Conservation (phyloP, 805 yeast genomes). For the Schwanniomyces occidentalis region DNA sequence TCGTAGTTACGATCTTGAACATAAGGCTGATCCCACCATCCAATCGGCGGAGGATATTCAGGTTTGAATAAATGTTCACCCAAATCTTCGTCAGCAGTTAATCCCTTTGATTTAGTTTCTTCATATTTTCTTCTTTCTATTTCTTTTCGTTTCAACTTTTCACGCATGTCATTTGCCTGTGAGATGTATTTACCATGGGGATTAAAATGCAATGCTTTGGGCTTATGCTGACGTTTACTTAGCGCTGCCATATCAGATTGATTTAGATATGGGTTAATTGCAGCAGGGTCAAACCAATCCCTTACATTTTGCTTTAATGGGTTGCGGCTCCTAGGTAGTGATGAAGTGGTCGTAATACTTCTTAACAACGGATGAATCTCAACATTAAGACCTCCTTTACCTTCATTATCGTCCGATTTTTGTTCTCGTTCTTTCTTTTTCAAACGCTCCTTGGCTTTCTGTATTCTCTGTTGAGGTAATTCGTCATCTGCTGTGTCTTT, state of each 20-base stretch:
- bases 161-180: slow-evolving; percentile 53
- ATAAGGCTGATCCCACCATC: slow-evolving; percentile 87
- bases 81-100: slow-evolving; percentile 49
- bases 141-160: slow-evolving; percentile 33
- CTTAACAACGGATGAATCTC: slow-evolving; percentile 40
- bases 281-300: slow-evolving; percentile 30
- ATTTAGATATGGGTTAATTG: slow-evolving; percentile 40
- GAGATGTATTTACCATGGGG: slow-evolving; percentile 64
- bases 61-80: slow-evolving; percentile 59
- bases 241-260: slow-evolving; percentile 16
- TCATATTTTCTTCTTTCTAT: slow-evolving; percentile 18
- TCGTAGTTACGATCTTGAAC: slow-evolving; percentile 41
- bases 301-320: slow-evolving; percentile 30
- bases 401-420: slow-evolving; percentile 3
- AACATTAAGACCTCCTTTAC: slow-evolving; percentile 30
- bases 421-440: slow-evolving; percentile 1
- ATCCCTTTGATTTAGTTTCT: slow-evolving; percentile 39
- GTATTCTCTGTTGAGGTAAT: slow-evolving; percentile 4
- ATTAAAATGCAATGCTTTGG: slow-evolving; percentile 51
- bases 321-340: slow-evolving; percentile 25
- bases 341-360: slow-evolving; percentile 25
- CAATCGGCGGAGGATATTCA: slow-evolving; percentile 59
- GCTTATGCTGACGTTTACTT: slow-evolving; percentile 13
- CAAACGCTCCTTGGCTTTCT: slow-evolving; percentile 5
- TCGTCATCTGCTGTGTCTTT: no score